phyloP scores from a whole-genome alignment of 2,329 filamentous ascomycete genomes.

The Orbilia oligospora region DNA sequence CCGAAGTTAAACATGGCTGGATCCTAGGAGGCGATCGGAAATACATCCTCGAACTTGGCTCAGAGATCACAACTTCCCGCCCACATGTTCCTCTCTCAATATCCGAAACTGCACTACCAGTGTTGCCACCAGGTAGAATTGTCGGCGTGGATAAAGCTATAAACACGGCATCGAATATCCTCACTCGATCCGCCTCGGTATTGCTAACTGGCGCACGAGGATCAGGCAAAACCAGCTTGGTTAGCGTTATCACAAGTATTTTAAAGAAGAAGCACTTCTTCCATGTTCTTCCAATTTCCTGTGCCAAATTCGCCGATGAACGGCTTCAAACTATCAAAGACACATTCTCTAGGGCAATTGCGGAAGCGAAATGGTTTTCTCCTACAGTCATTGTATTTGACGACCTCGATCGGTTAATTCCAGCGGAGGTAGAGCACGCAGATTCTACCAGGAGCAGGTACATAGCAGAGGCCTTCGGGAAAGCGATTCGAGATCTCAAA shows the following conservation, averaged over 20 bases:
- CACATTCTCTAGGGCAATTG: conserved; percentile 84
- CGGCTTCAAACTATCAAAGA: conserved; percentile 92
- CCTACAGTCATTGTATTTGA: conserved; percentile 88
- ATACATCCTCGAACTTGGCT: conserved; percentile 55
- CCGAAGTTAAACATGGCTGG: conserved; percentile 72
- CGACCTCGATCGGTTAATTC: conserved; percentile 92
- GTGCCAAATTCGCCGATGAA: conserved; percentile 81
- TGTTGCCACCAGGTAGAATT: conserved; percentile 67
- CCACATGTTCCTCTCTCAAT: conserved; percentile 67
- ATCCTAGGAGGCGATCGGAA: conserved; percentile 72
- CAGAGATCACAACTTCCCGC: conserved; percentile 62
- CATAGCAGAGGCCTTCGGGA: conserved; percentile 88
- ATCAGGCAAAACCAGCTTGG: conserved; percentile 87
- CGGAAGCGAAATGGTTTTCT: conserved; percentile 91
- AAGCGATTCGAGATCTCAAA: conserved; percentile 78
- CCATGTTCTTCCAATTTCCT: conserved; percentile 63
- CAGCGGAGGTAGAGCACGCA: conserved; percentile 92
- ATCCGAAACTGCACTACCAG: conserved; percentile 51
- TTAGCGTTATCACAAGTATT: conserved; percentile 80
- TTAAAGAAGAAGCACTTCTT: conserved; percentile 68
- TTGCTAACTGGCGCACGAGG: conserved; percentile 90
- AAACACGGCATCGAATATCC: conserved; percentile 79
- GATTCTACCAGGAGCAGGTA: conserved; percentile 94
- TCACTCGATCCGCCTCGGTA: conserved; percentile 89
- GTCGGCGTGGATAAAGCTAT: conserved; percentile 88